These are phyloP conservation scores for Vanilla planifolia DNA, from an alignment of 106 monocot genomes.

Conservation along the genomic window DNA sequence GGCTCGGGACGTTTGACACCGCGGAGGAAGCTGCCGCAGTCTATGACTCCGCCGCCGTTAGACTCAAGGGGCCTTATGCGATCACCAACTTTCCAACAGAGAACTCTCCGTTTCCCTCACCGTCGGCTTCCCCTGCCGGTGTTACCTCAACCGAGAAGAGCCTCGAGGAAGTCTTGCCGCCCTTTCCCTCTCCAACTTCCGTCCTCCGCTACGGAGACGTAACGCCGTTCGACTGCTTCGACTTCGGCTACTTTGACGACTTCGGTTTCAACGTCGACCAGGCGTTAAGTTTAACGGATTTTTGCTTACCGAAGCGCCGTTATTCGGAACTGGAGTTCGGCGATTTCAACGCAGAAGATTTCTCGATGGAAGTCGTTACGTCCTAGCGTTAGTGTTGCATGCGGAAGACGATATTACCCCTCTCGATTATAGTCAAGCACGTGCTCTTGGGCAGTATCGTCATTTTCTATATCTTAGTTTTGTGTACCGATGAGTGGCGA, in stretches of 20 bases:
- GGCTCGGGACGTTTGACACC: constrained; percentile 13
- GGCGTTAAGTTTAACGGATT: constrained; percentile 11
- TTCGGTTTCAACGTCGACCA: constrained; percentile 8
- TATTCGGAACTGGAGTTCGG: constrained; percentile 3
- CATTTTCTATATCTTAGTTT: too few species aligned
- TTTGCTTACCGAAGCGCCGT: neutral
- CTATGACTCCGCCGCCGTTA: constrained; percentile 12
- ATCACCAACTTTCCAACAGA: constrained; percentile 8
- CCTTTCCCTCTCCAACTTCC: neutral
- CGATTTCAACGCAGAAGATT: constrained; percentile 17
- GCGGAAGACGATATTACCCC: neutral
- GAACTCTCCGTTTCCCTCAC: neutral
- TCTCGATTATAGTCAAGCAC: neutral
- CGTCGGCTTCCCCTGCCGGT: neutral
- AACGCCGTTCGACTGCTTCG: constrained; percentile 8
- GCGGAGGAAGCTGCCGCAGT: constrained; percentile 17
- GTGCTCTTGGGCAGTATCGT: too few species aligned
- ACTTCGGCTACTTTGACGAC: constrained; percentile 7
- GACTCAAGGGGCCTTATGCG: constrained; percentile 3
- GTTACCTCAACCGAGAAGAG: neutral
- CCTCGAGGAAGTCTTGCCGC: neutral
- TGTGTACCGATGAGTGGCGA: too few species aligned
- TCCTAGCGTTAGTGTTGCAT: neutral
- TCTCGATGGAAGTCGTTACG: constrained; percentile 7
- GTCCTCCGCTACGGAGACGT: constrained; percentile 6